A percentile compares a stretch with the other conserved stretches of the same genome.
These are phyloP conservation scores for Trichoderma reesei DNA, from an alignment of 495 filamentous ascomycete genomes.

Conservation along the genomic window DNA sequence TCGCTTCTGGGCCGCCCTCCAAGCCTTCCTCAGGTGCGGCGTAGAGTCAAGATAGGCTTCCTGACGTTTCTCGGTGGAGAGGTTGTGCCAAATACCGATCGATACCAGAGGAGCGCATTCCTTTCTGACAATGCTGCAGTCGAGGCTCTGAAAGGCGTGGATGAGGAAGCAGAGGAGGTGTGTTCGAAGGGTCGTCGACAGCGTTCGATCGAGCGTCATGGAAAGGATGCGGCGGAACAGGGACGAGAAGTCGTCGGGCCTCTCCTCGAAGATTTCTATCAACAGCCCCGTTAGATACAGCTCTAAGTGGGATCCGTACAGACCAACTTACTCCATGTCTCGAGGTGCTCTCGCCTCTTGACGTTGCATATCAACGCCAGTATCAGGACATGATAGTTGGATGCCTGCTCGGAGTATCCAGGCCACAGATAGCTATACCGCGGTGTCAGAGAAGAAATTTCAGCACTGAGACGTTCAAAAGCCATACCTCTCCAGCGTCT, in stretches of 20 bases:
- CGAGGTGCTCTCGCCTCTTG: slow-evolving; percentile 76
- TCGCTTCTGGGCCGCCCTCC: slow-evolving; percentile 77
- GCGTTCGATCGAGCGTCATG: slow-evolving; percentile 72
- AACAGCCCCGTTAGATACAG: background rate
- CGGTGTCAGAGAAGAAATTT: slow-evolving; percentile 16
- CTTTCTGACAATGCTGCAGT: slow-evolving; percentile 80
- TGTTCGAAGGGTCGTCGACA: slow-evolving; percentile 60
- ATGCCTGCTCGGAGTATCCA: slow-evolving; percentile 77
- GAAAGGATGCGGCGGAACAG: slow-evolving; percentile 86
- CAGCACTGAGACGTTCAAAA: slow-evolving; percentile 12
- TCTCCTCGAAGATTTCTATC: slow-evolving; percentile 53
- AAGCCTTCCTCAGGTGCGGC: slow-evolving; percentile 69
- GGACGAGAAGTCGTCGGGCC: slow-evolving; percentile 72
- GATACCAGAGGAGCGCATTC: slow-evolving; percentile 94
- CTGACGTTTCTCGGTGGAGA: slow-evolving; percentile 50
- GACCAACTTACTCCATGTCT: slow-evolving; percentile 63
- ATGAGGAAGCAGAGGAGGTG: slow-evolving; percentile 82
- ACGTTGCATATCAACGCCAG: slow-evolving; percentile 78
- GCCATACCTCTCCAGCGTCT: slow-evolving; percentile 74
- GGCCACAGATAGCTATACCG: slow-evolving; percentile 78
- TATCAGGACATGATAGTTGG: slow-evolving; percentile 81
- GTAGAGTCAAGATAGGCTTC: slow-evolving; percentile 59
- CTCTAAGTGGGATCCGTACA: background rate
- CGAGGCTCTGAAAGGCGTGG: slow-evolving; percentile 85
- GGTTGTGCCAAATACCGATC: slow-evolving; percentile 90